These are phyloP conservation scores for Dipodascus albidus DNA, from an alignment of 805 yeast genomes.

Conservation along the genomic window DNA sequence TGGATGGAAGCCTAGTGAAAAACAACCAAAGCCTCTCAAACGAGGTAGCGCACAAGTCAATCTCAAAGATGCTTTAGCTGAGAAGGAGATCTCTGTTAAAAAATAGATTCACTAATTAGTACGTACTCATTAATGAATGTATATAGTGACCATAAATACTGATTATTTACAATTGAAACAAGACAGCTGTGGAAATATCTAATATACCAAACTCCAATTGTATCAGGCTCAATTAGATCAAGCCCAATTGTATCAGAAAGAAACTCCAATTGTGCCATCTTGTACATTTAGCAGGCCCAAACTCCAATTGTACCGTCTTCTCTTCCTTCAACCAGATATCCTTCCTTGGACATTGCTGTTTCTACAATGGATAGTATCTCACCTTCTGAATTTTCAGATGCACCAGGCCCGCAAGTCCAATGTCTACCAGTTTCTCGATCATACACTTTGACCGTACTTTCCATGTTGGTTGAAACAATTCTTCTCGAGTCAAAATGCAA, in stretches of 20 bases:
- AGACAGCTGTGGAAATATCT: not conserved
- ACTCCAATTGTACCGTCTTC: conserved; percentile 47
- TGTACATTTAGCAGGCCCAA: conserved; percentile 43
- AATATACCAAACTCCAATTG: too few relatives aligned
- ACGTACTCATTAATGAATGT: conserved; percentile 1
- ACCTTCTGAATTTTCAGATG: conserved; percentile 18
- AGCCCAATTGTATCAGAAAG: too few relatives aligned
- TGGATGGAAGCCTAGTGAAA: conserved; percentile 72
- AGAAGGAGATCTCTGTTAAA: not conserved
- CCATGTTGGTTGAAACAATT: conserved; percentile 43
- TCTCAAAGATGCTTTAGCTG: conserved; percentile 42
- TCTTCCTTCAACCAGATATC: conserved; percentile 57
- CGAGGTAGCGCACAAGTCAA: conserved; percentile 63
- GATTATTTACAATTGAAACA: not conserved
- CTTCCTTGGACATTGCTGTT: conserved; percentile 43
- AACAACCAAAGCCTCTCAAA: conserved; percentile 60
- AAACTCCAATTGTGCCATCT: too few relatives aligned
- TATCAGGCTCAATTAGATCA: too few relatives aligned
- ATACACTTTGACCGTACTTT: conserved; percentile 41
- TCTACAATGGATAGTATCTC: conserved; percentile 23
- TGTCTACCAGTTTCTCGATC: conserved; percentile 45
- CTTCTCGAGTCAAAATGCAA: conserved; percentile 49
- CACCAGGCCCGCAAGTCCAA: conserved; percentile 40
- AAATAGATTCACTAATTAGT: not conserved
- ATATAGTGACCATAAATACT: not conserved